A percentile compares a stretch with the other conserved stretches of the same genome.
These are phyloP conservation scores for Acanthamoeba lenticulata DNA, from an alignment of 208 protist genomes.

Conservation along the genomic window DNA sequence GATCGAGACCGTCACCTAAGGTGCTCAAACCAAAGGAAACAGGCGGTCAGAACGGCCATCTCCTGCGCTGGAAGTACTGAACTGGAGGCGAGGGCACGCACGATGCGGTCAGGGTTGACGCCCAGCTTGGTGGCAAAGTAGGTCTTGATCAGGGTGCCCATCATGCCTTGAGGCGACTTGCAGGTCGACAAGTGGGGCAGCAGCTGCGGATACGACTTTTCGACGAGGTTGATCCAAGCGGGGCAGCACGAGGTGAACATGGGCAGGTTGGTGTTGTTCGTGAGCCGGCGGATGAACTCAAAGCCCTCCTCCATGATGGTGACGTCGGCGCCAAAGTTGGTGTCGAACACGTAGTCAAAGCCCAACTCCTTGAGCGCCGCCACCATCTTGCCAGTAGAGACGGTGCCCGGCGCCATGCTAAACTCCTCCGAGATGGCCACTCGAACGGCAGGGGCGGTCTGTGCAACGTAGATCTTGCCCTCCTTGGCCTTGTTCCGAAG, in stretches of 20 bases:
- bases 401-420: conserved; percentile 68
- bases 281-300: conserved; percentile 70
- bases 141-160: conserved; percentile 77
- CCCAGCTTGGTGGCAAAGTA: conserved; percentile 54
- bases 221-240: conserved; percentile 80
- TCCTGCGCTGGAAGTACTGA: too few species aligned
- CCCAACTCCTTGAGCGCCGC: conserved; percentile 71
- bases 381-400: conserved; percentile 67
- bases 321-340: conserved; percentile 77
- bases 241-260: conserved; percentile 81
- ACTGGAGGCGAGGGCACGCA: neutral
- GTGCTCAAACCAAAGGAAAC: too few species aligned
- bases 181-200: conserved; percentile 78
- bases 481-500: conserved; percentile 23
- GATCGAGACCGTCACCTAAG: conserved; percentile 73
- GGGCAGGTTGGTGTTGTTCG: conserved; percentile 66
- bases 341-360: conserved; percentile 82
- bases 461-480: conserved; percentile 65
- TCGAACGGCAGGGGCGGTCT: conserved; percentile 70
- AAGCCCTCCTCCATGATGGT: conserved; percentile 79
- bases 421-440: conserved; percentile 76
- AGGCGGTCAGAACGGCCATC: too few species aligned
- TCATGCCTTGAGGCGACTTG: conserved; percentile 76
- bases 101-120: conserved; percentile 60
- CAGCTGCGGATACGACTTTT: conserved; percentile 76